phyloP scores from a whole-genome alignment of 306 rosid genomes.

The Crotalaria pallida region DNA sequence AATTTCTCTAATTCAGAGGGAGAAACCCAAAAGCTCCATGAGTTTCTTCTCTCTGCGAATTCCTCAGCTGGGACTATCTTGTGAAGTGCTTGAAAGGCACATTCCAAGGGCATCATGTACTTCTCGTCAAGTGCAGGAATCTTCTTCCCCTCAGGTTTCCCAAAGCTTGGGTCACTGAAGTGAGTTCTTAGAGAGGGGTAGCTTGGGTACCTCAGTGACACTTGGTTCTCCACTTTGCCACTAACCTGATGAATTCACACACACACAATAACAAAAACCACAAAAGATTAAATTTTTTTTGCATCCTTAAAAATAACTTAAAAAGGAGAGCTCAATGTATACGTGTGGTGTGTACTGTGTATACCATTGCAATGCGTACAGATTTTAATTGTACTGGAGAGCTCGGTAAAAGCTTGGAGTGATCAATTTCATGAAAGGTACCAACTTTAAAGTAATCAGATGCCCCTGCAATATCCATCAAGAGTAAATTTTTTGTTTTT shows the following conservation, averaged over 20 bases:
- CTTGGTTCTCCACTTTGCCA: constrained; percentile 35
- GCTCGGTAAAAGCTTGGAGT: constrained; percentile 43
- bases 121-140: constrained; percentile 64
- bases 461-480: constrained; percentile 31
- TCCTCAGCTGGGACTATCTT: constrained; percentile 47
- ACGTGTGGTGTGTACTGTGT: background rate
- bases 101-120: constrained; percentile 44
- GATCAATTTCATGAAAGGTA: constrained; percentile 57
- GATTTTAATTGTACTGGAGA: constrained; percentile 53
- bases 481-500: background rate
- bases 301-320: background rate
- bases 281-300: background rate
- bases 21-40: constrained; percentile 67
- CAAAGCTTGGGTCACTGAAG: constrained; percentile 29
- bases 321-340: background rate
- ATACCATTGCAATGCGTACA: constrained; percentile 68
- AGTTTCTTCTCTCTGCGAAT: constrained; percentile 34
- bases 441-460: constrained; percentile 54
- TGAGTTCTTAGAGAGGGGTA: constrained; percentile 53
- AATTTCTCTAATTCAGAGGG: constrained; percentile 1
- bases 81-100: constrained; percentile 44
- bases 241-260: constrained; percentile 43
- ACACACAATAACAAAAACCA: background rate
- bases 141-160: constrained; percentile 35
- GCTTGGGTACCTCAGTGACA: constrained; percentile 71